Base-by-base conservation (phyloP, 306 rosid species). In the Gleditsia sinensis region DNA sequence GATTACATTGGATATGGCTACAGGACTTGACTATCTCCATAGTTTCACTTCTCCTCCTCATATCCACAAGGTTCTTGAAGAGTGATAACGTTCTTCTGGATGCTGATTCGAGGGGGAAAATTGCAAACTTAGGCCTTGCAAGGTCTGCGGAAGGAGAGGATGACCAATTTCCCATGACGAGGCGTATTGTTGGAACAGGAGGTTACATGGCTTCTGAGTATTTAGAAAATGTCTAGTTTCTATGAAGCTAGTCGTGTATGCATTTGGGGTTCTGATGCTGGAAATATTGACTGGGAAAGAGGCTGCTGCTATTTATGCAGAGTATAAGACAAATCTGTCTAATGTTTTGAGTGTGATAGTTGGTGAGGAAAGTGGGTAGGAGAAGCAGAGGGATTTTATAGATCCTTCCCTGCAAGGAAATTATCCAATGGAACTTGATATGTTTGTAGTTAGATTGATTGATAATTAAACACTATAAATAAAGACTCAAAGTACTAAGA, bases 121-220 rank as follows among this genome's bases (percentile, higher is more conserved):
- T 94, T 48, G 82, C 84, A 0, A 83, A 86, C 17, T 80, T 92
- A 2, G 83, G 87, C n/a, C 83, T 84, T 13, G 95, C 88, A 6
- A 90, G 93, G 65, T 80, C 88, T 14, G 72, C 86, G 3, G 78
- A 82, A 82, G 84, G 67, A 24, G 67, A 63, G 37, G 90, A 80
- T 2, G 90, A 86, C 0, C 72, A 89, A 57, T 87, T 88, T 79
- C 70, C 90, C 23, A 67, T 83, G 76, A 90, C 99, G 7, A 81
- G 85, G 66, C 95, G 90, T 81, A 90, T 94, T 59, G 92, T 94
- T 54, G 96, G 99, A 33, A 94, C 90, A 36, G 81, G 91, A 80
- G 97, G 99, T 51, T 94, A 88, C 68, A 86, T 92, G 96, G 91
- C 97, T 58, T 96, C 97, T 0, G 99, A 94, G 86, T 92, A 92